phyloP scores from a whole-genome alignment of 495 filamentous ascomycete species.

The Penicillium ochrochloron region DNA sequence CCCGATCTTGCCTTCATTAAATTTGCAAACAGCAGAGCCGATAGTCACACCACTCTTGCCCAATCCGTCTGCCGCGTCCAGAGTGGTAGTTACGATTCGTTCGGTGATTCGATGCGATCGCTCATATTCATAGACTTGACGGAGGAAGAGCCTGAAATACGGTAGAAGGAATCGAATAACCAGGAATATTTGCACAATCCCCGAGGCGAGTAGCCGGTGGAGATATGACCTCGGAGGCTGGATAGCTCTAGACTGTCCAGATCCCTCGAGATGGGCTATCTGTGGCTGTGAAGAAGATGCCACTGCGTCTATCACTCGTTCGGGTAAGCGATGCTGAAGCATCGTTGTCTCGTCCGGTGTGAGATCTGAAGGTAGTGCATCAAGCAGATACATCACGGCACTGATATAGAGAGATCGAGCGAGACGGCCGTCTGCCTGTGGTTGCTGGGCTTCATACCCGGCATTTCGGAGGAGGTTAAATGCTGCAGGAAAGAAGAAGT shows the following conservation, averaged over 20 bases:
- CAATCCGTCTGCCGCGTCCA: constrained; percentile 56
- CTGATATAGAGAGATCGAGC: constrained; percentile 71
- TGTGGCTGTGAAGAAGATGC: constrained; percentile 9
- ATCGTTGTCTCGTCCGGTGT: constrained; percentile 41
- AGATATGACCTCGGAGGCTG: constrained; percentile 50
- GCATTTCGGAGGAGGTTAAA: constrained; percentile 47
- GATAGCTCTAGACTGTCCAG: background rate
- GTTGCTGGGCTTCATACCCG: constrained; percentile 45
- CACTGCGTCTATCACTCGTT: constrained; percentile 28
- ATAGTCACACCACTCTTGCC: constrained; percentile 56
- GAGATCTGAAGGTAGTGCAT: constrained; percentile 65
- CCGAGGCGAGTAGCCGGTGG: constrained; percentile 60
- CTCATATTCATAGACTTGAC: constrained; percentile 61
- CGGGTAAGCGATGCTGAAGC: constrained; percentile 39
- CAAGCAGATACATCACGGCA: constrained; percentile 67
- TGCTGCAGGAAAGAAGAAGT: constrained; percentile 27
- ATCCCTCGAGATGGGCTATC: constrained; percentile 40
- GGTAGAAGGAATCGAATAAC: constrained; percentile 61
- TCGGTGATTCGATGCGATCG: constrained; percentile 65
- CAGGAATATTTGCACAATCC: constrained; percentile 61
- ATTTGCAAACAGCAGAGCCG: constrained; percentile 51
- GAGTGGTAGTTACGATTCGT: constrained; percentile 50
- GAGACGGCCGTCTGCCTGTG: constrained; percentile 44
- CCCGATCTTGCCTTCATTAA: constrained; percentile 62
- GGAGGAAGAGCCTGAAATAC: constrained; percentile 58